phyloP scores from a whole-genome alignment of 2,329 filamentous ascomycete species.

The Chrysoporthe austroafricana region DNA sequence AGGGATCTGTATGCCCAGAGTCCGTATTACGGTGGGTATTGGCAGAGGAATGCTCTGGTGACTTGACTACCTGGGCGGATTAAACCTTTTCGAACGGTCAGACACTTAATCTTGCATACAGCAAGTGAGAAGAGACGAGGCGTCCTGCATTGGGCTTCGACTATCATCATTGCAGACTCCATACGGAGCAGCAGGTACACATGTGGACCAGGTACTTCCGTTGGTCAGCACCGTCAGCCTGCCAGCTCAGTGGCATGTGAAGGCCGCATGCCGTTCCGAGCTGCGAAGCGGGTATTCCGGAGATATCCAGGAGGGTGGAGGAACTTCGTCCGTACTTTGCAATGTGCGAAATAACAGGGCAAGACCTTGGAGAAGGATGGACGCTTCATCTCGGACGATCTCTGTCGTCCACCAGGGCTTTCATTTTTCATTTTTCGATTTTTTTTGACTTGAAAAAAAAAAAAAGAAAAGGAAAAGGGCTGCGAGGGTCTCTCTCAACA shows the following conservation, averaged over 20 bases:
- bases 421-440: too few relatives aligned
- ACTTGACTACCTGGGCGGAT: not conserved
- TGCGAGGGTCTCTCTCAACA: not conserved
- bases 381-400: not conserved
- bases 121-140: not conserved
- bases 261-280: conserved; percentile 9
- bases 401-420: too few relatives aligned
- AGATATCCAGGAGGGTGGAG: conserved; percentile 4
- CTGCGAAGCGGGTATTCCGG: conserved; percentile 8
- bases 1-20: not conserved
- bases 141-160: not conserved
- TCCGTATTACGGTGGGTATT: too few relatives aligned
- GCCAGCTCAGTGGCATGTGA: conserved; percentile 7
- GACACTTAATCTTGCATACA: conserved; percentile 11
- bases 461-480: not conserved
- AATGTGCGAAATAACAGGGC: not conserved
- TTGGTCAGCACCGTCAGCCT: not conserved
- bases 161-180: not conserved
- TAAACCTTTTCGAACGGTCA: not conserved
- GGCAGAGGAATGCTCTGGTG: not conserved
- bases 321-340: not conserved
- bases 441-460: not conserved
- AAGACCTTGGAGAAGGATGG: not conserved
- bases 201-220: not conserved
- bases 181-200: not conserved